Evolutionary conservation across 164 flowering plant species (phyloP).

Genomic region (Cinnamomum chago): DNA sequence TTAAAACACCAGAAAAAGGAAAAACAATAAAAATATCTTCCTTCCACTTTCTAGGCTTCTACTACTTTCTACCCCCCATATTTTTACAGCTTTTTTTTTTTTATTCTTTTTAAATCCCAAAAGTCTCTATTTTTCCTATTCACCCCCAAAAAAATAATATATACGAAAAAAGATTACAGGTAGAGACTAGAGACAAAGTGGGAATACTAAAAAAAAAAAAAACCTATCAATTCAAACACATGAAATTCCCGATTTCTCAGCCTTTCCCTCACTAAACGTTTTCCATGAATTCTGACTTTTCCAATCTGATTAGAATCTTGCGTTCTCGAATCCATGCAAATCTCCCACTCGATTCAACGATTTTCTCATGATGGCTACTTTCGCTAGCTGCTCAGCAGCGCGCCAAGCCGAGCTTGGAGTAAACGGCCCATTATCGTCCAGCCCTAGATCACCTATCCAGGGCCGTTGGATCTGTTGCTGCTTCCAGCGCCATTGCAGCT

Average conservation of each 20-base stretch:
- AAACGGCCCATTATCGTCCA: constrained; percentile 66
- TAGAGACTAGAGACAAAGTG: not conserved
- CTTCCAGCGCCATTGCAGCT: constrained; percentile 46
- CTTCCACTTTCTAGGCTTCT: not conserved
- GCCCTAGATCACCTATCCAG: constrained; percentile 9
- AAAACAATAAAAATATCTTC: not conserved
- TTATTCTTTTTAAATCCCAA: not conserved
- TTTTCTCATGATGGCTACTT: constrained; percentile 73
- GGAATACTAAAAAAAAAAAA: not conserved
- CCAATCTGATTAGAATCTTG: constrained; percentile 52
- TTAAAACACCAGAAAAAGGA: not conserved
- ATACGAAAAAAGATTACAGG: too few species aligned
- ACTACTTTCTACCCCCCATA: not conserved
- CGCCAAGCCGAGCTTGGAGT: constrained; percentile 98
- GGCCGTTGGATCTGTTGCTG: constrained; percentile 20
- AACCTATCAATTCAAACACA: not conserved
- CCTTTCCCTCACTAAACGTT: not conserved
- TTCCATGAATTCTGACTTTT: not conserved
- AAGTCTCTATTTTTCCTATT: not conserved
- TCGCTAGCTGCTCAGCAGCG: constrained; percentile 89
- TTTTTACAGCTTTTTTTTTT: not conserved
- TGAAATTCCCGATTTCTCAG: not conserved
- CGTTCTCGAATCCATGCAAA: constrained; percentile 95
- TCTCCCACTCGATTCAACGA: constrained; percentile 75
- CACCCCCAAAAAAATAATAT: not conserved